Base-by-base conservation (phyloP, 1,284 basidiomycete species). In the Apiotrichum mycotoxinovorans region DNA sequence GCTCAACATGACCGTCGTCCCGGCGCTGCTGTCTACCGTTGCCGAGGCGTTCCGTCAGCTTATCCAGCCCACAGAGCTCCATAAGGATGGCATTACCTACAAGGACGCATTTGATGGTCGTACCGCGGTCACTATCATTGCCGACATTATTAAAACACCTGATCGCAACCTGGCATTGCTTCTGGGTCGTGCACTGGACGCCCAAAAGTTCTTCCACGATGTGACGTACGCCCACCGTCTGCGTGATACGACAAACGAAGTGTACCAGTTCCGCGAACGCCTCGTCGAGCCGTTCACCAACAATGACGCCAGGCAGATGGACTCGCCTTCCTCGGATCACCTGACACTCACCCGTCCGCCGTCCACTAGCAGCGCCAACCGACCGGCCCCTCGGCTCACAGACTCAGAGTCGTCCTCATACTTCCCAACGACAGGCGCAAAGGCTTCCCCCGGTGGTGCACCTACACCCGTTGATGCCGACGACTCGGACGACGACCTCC, bases 121-220 rank as follows among this genome's bases (percentile, higher is more conserved):
- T 18, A 91, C 96, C 70, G 96, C 96, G 0, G 95, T 99, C 30
- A 90, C 95, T 76, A 89, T 91, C 77, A 91, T 99, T 65, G 88
- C 91, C 20, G 91, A 94, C 71, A 95, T 98, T 75, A 97, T 98
- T 82, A 95, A 94, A 78, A 98, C 95, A 3, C 92, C 91, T 8
- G 96, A 99, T 77, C 84, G 96, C 20, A 98, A 97, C 75, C 83
- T 99, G 23, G 96, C 96, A 4, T 79, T 98, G 45, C 81, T 99
- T 3, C 83, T 98, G 12, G 96, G 96, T 15, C 84, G 96, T 48
- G 93, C 95, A 7, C 81, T 99, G 55, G 96, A 98, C 72, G 89
- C 93, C 15, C 96, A 98, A 79, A 98, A 98, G 79, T 98, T 95
- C 80, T 98, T 98, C 75, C 96, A 99, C 75, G 96, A 98, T 70